Conservation (phyloP, 768 basidiomycete species). For the Phaffia tasmanica region DNA sequence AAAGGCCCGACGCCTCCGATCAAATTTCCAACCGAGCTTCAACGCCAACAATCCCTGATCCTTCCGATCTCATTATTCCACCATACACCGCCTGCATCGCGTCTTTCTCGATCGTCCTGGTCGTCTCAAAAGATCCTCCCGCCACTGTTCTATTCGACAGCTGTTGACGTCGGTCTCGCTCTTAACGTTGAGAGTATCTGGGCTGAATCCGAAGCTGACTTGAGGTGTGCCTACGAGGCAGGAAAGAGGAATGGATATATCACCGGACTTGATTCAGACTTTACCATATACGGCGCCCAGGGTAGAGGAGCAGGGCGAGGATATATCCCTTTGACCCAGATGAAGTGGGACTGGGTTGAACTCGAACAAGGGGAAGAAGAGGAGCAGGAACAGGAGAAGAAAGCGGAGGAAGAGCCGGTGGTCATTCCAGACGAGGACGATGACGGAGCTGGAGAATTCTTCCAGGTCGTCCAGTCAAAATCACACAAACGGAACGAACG, state of each 20-base stretch:
- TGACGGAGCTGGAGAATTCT: background rate
- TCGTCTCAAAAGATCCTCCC: conserved; percentile 31
- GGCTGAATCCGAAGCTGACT: conserved; percentile 37
- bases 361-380: conserved; percentile 13
- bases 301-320: conserved; percentile 28
- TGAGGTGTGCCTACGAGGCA: conserved; percentile 32
- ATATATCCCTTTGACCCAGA: conserved; percentile 36
- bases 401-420: background rate
- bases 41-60: conserved; percentile 29
- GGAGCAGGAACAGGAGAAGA: too few relatives aligned
- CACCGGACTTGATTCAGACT: conserved; percentile 36
- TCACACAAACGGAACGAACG: too few relatives aligned
- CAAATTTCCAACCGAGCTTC: conserved; percentile 34
- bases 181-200: conserved; percentile 32
- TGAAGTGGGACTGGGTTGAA: conserved; percentile 34
- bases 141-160: conserved; percentile 33
- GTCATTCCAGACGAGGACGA: background rate
- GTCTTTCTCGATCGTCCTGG: conserved; percentile 32
- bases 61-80: conserved; percentile 35
- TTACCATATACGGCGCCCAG: conserved; percentile 30
- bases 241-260: conserved; percentile 34
- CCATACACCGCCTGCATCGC: conserved; percentile 34
- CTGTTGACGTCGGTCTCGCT: conserved; percentile 32
- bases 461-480: conserved; percentile 16
- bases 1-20: conserved; percentile 34